Base-by-base conservation (phyloP, 1,284 basidiomycete species). In the Puccinia coronata region DNA sequence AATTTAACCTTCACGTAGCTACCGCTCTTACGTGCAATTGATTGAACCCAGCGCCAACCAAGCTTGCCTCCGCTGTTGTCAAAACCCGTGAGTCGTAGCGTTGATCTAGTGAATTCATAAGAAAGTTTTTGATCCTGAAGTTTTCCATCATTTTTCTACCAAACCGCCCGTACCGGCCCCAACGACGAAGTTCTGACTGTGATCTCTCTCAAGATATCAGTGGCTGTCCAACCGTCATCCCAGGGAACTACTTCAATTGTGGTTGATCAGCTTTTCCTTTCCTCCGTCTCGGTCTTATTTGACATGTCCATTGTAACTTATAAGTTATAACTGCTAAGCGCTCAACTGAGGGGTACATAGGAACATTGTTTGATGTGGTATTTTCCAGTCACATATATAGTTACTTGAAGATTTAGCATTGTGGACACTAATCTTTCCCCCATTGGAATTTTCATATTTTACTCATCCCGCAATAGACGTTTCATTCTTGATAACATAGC, bases 61-160 rank as follows among this genome's bases (percentile, higher is more conserved):
- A 14, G 84, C 84, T 28, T 85, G 85, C 82, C 83, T 86, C 53
- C 83, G 85, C 25, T 86, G 85, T 82, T 86, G 85, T 78, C 57
- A 83, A 55, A 82, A 85, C 77, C 59, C 82, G 77, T 80, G 55
- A 71, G 77, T 78, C 1, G 25, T 73, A 6, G 34, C 20, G 12
- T 8, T 51, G 43, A 36, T 11, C 20, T 65, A 1, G 20, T 39
- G 28, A 25, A 57, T 49, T 39, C 16, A 73, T 14, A 1, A 55
- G 6, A 9, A 2, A 16, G 5, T 25, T 8, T 34, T 25, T 47
- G 18, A n/a, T 28, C 28, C 41, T 47, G 41, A 69, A n/a, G 23
- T 16, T 12, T 49, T 69, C 25, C n/a, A 47, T 49, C 4, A 72
- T 72, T 34, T 9, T 28, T 14, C 39, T 51, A 9, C 23, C 18